Percentiles rank a stretch among this genome's conserved stretches.
Evolutionary conservation across 2,329 filamentous ascomycete species (phyloP).

Genomic region (Aspergillus brasiliensis): DNA sequence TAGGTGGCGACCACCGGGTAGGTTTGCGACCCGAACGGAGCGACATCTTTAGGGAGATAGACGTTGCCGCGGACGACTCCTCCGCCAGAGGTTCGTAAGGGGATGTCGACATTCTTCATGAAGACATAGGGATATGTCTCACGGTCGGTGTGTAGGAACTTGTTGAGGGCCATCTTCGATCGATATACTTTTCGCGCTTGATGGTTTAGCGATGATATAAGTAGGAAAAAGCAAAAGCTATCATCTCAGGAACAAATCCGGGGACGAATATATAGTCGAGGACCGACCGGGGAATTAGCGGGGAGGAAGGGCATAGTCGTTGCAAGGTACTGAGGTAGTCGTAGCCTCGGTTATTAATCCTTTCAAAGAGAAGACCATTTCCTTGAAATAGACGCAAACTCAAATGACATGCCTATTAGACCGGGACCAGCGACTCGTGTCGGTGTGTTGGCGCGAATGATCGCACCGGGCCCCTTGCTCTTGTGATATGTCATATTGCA

Average conservation of each 20-base stretch:
- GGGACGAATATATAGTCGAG: not conserved
- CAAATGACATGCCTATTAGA: not conserved
- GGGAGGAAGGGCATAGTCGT: too few relatives aligned
- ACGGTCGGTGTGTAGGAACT: not conserved
- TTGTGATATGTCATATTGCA: too few relatives aligned
- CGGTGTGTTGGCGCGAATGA: not conserved
- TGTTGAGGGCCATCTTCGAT: not conserved
- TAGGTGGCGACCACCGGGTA: constrained; percentile 67
- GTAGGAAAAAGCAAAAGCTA: not conserved
- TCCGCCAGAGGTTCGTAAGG: not conserved
- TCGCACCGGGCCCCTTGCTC: too few relatives aligned
- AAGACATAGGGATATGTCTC: not conserved
- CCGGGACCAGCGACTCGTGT: not conserved
- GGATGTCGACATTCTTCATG: not conserved
- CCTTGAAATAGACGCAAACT: not conserved
- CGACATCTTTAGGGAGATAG: not conserved
- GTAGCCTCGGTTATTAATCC: too few relatives aligned
- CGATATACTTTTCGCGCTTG: not conserved
- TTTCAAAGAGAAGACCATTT: not conserved
- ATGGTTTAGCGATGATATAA: not conserved
- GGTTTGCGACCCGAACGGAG: not conserved
- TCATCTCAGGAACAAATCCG: not conserved
- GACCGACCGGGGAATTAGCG: not conserved
- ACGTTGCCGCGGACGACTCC: not conserved
- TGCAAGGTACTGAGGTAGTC: too few relatives aligned